Evolutionary conservation across 2,329 filamentous ascomycete genomes (phyloP), one percentile per base, ranked within the genome.

Genomic region (Lachnellula arida): DNA sequence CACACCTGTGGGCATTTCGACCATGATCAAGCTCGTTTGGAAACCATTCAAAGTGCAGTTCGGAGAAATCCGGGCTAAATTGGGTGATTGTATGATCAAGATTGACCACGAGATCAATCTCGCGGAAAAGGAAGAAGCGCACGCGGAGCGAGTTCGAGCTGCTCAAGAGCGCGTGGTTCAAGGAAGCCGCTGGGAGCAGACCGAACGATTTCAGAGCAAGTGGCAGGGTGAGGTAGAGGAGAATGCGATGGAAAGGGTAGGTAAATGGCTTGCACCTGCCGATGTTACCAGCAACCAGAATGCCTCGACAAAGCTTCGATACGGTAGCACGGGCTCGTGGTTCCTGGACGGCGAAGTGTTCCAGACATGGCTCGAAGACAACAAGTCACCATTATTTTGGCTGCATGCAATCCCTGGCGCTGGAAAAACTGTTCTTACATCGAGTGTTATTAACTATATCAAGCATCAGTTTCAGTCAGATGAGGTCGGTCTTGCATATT

Each of bases 401-500:
- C 43, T 56, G 3, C 35, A 48, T 28, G 49, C 42, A 32, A 56
- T 60, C n/a, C 76, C 75, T 0, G 76, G 77, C 2, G 73, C 76
- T 0, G 76, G 77, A 1, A 81, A 80, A 61, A 79, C 76, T 0
- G 75, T 78, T 4, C 50, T 77, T 0, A 63, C 74, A 0, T 72
- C 76, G 0, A 70, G 72, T 8, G 69, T 76, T 0, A 61, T 79
- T 0, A 68, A 79, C 2, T 12, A 77, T 19, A 63, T 81, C 1
- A 17, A 22, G 2, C 48, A 28, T 1, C 39, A 25, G 3, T 70
- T 67, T 42, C 12, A 55, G 0, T 54, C 64, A 1, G 57, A 70
- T 2, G 49, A 48, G 15, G 34, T 63, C 2, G 65, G 67, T 0
- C 55, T 75, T 7, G 66, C 66, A 2, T 74, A 70, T 35, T 22